These are phyloP conservation scores for Theobroma grandiflorum DNA, from an alignment of 441 rosid species.

Conservation along the genomic window DNA sequence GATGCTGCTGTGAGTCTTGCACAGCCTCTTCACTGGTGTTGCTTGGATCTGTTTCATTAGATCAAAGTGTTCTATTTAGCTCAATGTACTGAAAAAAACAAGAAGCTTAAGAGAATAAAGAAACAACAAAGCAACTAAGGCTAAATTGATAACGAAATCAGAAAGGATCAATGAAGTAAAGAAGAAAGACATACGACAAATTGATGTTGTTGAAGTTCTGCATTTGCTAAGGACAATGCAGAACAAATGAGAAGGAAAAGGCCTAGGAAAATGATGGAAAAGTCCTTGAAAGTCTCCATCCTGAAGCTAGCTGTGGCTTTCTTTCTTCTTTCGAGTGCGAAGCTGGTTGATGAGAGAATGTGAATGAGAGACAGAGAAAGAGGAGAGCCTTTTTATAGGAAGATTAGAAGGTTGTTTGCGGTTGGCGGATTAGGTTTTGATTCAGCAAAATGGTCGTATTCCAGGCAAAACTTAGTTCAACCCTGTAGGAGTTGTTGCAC, in stretches of 20 bases:
- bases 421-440: slow-evolving; percentile 68
- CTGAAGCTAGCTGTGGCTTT: neutral
- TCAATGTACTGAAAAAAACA: neutral
- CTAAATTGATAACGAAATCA: neutral
- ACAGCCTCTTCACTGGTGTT: slow-evolving; percentile 93
- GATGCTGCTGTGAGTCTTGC: slow-evolving; percentile 75
- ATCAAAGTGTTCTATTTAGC: neutral
- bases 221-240: slow-evolving; percentile 37
- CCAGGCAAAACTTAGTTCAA: slow-evolving; percentile 40
- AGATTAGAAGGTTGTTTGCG: slow-evolving; percentile 36
- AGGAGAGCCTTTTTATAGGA: slow-evolving; percentile 43
- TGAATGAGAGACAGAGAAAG: slow-evolving; percentile 15
- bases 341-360: slow-evolving; percentile 6
- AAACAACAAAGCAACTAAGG: neutral
- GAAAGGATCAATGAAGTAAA: neutral
- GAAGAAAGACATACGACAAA: slow-evolving; percentile 63
- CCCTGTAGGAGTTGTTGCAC: slow-evolving; percentile 58
- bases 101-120: too few species aligned
- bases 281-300: slow-evolving; percentile 35
- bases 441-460: slow-evolving; percentile 21
- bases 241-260: slow-evolving; percentile 52
- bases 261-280: slow-evolving; percentile 33
- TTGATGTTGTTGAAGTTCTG: slow-evolving; percentile 56
- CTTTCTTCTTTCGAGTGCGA: neutral
- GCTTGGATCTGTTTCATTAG: slow-evolving; percentile 52